Base-by-base conservation (phyloP, 371 early-diverging fungal genomes). In the Syncephalastrum racemosum region DNA sequence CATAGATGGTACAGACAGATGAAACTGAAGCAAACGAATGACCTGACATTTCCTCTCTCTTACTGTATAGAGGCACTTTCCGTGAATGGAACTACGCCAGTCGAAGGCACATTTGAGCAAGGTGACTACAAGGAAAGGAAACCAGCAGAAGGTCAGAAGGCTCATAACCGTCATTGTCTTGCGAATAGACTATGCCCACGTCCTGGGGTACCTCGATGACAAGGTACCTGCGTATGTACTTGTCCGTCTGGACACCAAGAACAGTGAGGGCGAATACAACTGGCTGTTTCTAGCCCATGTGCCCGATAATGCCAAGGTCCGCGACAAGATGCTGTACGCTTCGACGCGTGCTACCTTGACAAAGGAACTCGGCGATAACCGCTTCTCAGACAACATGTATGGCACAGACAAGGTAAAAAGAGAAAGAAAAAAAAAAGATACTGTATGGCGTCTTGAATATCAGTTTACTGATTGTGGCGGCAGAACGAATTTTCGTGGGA, bases 271-370 rank as follows among this genome's bases (percentile, higher is more conserved):
- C 31, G 73, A 77, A 39, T 73, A 75, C 61, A 81, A 86, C 25
- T 94, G 93, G 93, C 64, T 92, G 27, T 79, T 93, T 31, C 63
- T 90, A 45, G 71, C 84, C 46, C 92, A 86, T 63, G 89, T 93
- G 3, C 93, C 95, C 15, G 93, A 93, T 59, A 46, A 78, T 50
- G 89, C 92, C 46, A 76, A 82, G 55, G 85, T 93, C 24, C 82
- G 94, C 16, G 89, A 91, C 52, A 94, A 95, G 71, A 95, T 93
- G 94, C 68, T 95, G 44, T 92, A 92, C 64, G 94, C 95, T 13
- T 83, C 93, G 4, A 85, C 91, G 4, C 80, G 87, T 45, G 89
- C 90, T 14, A 84, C 89, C 3, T 67, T 93, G 60, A 79, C 84
- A 12, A 91, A 84, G 66, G 83, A 85, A 13, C 75, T 93, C 18